Evolutionary conservation across 106 monocot species (phyloP), one percentile per base, ranked within the genome.

Genomic region (Platanthera zijinensis): DNA sequence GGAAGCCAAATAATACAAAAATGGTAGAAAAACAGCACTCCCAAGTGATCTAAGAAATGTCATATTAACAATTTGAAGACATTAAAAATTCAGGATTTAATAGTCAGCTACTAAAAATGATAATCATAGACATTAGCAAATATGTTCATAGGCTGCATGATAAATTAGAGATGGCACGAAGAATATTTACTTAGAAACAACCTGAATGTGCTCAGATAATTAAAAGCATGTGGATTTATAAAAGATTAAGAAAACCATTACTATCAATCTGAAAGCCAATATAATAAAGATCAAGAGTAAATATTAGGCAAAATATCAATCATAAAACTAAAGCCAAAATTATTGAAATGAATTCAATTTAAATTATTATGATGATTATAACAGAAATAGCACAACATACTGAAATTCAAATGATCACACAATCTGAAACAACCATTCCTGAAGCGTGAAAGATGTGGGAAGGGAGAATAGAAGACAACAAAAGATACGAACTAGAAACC

Each of bases 1-100:
- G 78, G 83, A 78, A 85, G 75, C 10, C 14, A 54, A 74, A 13
- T 52, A 12, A 1, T 45, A 22, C 52, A 46, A 19, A 54, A n/a
- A 28, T 19, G 30, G 48, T 5, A 13, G 48, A 69, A 70, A 30
- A 10, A 67, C 5, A 11, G 11, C 9, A 30, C 10, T 39, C 25
- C 30, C 67, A 32, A 67, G 32, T 39, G 4, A 25, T 39, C 25
- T 10, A 67, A 30, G 25, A 39, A 67, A 67, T 67, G 32, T 3
- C 70, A 32, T 32, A 32, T 32, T 32, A 70, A 70, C 17, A 70
- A 66, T 66, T 28, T 32, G 18, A 30, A 66, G n/a, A 7, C n/a
- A 59, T 59, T 19, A 19, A 59, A 21, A 59, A 59, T 19, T 32
- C 7, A 10, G 66, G 18, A 9, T 28, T 66, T 66, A 66, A 32